These are phyloP conservation scores for Colletotrichum sp. DNA, from an alignment of 2,329 filamentous ascomycete genomes.

Conservation along the genomic window DNA sequence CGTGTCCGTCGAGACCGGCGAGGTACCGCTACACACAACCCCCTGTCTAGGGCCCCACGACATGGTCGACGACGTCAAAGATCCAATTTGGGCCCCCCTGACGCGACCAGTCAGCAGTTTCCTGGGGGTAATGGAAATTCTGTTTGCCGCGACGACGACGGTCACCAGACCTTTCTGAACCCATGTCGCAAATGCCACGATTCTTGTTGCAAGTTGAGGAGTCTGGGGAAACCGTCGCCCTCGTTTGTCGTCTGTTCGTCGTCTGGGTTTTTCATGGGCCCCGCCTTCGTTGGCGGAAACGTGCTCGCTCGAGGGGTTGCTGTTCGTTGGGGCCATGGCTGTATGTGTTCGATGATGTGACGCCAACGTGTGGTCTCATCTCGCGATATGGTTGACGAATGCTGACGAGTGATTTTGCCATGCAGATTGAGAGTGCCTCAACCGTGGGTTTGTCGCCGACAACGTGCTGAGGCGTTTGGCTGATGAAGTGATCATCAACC, in stretches of 20 bases:
- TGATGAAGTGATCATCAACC: neutral
- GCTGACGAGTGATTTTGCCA: neutral
- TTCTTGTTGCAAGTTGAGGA: neutral
- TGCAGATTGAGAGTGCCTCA: neutral
- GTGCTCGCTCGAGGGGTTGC: neutral
- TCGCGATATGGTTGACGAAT: neutral
- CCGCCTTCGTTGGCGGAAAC: neutral
- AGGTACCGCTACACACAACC: neutral
- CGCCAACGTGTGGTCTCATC: neutral
- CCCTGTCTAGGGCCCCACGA: neutral
- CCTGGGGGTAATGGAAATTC: slow-evolving; percentile 21
- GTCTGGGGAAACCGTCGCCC: neutral
- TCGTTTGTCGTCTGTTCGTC: neutral
- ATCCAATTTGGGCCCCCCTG: neutral
- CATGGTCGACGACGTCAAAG: slow-evolving; percentile 14
- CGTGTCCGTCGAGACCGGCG: neutral
- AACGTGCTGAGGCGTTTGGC: neutral
- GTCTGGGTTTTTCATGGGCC: neutral
- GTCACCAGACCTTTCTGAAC: slow-evolving; percentile 10
- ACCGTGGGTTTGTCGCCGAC: neutral
- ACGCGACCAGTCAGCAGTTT: slow-evolving; percentile 16
- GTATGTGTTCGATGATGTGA: neutral
- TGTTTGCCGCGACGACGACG: slow-evolving; percentile 1
- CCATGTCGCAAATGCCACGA: slow-evolving; percentile 5
- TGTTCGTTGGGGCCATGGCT: neutral